Percentiles rank a stretch among this genome's conserved stretches.
Evolutionary conservation across 805 yeast genomes (phyloP).

Genomic region (Saccharomycopsis capsularis): DNA sequence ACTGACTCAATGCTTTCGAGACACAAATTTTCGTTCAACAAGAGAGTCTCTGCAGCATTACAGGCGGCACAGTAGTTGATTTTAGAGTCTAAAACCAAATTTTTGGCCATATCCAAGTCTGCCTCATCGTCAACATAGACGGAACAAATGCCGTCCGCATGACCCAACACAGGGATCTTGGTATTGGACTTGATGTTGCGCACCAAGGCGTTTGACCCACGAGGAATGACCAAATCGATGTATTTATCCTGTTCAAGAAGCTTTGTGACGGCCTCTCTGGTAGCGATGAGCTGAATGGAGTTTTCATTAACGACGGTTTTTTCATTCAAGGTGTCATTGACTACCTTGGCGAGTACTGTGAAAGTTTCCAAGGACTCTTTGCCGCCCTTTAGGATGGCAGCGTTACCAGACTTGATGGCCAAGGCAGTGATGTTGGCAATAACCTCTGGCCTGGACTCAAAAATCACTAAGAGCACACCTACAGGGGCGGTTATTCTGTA

Average conservation of each 20-base stretch:
- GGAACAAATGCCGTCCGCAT: constrained; percentile 97
- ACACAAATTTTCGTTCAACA: constrained; percentile 46
- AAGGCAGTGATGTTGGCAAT: constrained; percentile 95
- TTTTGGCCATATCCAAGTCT: constrained; percentile 68
- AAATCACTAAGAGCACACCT: constrained; percentile 86
- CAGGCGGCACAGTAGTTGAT: constrained; percentile 99
- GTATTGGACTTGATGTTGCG: constrained; percentile 79
- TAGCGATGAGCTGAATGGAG: constrained; percentile 80
- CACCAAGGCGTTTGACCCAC: constrained; percentile 95
- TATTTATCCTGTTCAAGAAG: constrained; percentile 77
- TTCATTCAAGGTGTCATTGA: constrained; percentile 46
- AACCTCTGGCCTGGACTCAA: constrained; percentile 96
- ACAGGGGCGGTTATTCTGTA: constrained; percentile 88
- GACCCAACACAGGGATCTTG: constrained; percentile 95
- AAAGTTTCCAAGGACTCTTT: constrained; percentile 87
- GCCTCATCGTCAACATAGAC: constrained; percentile 75
- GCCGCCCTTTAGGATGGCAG: constrained; percentile 97
- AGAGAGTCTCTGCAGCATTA: constrained; percentile 86
- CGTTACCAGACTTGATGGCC: constrained; percentile 93
- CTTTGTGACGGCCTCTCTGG: constrained; percentile 86
- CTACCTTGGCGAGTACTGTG: constrained; percentile 67
- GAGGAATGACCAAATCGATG: constrained; percentile 92
- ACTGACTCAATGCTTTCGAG: constrained; percentile 31
- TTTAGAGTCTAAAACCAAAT: constrained; percentile 77
- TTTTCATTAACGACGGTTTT: constrained; percentile 69